Base-by-base conservation (phyloP, 2,329 filamentous ascomycete genomes). In the Juglanconis juglandina region DNA sequence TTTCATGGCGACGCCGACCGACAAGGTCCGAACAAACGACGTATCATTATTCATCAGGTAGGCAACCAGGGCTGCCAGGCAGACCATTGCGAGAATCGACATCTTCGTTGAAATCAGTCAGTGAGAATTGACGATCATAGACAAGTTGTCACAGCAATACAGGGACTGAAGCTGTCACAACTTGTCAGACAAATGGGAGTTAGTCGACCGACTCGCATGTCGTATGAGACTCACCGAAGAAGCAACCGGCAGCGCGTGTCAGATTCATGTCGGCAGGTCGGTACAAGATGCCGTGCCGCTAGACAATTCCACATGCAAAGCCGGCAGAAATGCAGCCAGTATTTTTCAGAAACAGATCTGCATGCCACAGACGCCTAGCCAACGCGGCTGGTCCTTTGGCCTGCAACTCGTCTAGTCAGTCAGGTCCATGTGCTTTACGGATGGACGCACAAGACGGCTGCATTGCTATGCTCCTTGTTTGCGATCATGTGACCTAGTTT, bases 301-400 rank as follows among this genome's bases (percentile, higher is more conserved):
- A 24, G 24, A 24, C 24, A 24, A 24, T 24, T 24, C 24, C 24
- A 24, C 24, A 24, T 24, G 24, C 24, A 24, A 24, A 24, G 24
- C 24, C 24, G 24, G 24, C 24, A 24, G 24, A 24, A 24, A 46
- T 54, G 52, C 52, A 54, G 52, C 52, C 41, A 52, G 39, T 37
- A 3, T 35, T 46, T 32, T n/a, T n/a, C 37, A 46, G 52, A 54
- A n/a, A 54, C 41, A 44, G 52, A 54, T 54, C 41, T 54, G 52
- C 41, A 30, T 46, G 41, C 32, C 41, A 54, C 32, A n/a, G 41
- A 35, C 32, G 32, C 17, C 41, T 11, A 32, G 52, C 52, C 9
- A 24, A 44, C 14, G 51, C 52, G 52, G 52, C 52, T 54, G 52
- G 42, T 34, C 52, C 52, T 24, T 54, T 35, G 30, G n/a, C 24